phyloP scores from a whole-genome alignment of 139 green algal genomes.

The Haematococcus lacustris region DNA sequence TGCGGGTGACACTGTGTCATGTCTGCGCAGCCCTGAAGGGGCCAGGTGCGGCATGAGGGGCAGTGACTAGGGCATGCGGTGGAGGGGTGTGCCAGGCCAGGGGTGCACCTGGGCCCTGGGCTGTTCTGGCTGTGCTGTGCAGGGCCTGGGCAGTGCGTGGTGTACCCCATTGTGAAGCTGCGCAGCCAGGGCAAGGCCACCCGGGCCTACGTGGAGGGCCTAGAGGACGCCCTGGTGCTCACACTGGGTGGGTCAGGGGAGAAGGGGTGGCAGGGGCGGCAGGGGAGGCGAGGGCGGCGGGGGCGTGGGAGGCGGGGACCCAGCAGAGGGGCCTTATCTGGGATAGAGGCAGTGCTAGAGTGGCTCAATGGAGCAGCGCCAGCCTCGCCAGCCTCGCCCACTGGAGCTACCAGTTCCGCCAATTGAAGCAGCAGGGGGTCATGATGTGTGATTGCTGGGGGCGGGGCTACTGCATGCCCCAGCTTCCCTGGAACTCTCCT shows the following conservation, averaged over 20 bases:
- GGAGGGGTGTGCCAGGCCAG: neutral
- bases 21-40: too few relatives aligned
- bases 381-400: too few relatives aligned
- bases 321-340: too few relatives aligned
- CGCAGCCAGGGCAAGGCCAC: slow-evolving; percentile 48
- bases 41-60: neutral
- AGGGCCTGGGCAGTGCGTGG: slow-evolving; percentile 81
- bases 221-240: slow-evolving; percentile 80
- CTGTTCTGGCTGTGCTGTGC: neutral
- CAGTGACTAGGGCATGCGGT: neutral
- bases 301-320: too few relatives aligned
- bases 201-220: slow-evolving; percentile 76
- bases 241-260: slow-evolving; percentile 14
- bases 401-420: too few relatives aligned
- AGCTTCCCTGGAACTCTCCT: too few relatives aligned
- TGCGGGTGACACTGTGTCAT: neutral
- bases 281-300: too few relatives aligned
- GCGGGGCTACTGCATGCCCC: too few relatives aligned
- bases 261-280: slow-evolving; percentile 15
- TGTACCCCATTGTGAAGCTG: slow-evolving; percentile 86
- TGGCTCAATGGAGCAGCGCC: too few relatives aligned
- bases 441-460: slow-evolving; percentile 2
- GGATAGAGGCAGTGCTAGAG: too few relatives aligned
- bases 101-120: neutral
- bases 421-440: too few relatives aligned